These are phyloP conservation scores for Lachnellula suecica DNA, from an alignment of 2,329 filamentous ascomycete species.

Conservation along the genomic window DNA sequence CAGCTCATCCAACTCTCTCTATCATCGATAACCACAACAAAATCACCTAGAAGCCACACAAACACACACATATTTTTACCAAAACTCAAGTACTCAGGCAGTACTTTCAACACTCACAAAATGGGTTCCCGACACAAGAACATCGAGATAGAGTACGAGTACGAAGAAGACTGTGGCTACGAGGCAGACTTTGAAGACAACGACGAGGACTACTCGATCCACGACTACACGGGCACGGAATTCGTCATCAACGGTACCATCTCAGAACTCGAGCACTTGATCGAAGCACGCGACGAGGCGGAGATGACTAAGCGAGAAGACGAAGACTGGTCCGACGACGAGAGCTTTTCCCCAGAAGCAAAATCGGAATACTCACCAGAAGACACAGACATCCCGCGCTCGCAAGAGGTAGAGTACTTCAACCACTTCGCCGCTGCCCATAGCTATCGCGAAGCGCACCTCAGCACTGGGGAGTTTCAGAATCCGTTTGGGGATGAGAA, in stretches of 20 bases:
- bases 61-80: too few relatives aligned
- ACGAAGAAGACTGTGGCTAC: neutral
- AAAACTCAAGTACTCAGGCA: too few relatives aligned
- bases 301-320: neutral
- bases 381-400: neutral
- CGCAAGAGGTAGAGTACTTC: neutral
- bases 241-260: neutral
- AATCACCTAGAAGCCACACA: too few relatives aligned
- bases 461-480: neutral
- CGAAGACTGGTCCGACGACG: neutral
- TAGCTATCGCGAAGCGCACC: neutral
- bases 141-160: neutral
- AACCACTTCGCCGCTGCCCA: neutral
- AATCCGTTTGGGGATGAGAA: neutral
- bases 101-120: too few relatives aligned
- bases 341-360: neutral
- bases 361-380: too few relatives aligned
- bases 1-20: too few relatives aligned
- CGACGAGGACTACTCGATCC: neutral
- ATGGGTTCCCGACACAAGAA: too few relatives aligned
- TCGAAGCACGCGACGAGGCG: neutral
- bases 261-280: neutral
- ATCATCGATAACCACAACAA: too few relatives aligned
- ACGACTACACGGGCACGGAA: neutral
- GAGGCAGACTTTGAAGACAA: neutral